Evolutionary conservation across 768 basidiomycete genomes (phyloP).

Genomic region (Hygrocybe punicea): DNA sequence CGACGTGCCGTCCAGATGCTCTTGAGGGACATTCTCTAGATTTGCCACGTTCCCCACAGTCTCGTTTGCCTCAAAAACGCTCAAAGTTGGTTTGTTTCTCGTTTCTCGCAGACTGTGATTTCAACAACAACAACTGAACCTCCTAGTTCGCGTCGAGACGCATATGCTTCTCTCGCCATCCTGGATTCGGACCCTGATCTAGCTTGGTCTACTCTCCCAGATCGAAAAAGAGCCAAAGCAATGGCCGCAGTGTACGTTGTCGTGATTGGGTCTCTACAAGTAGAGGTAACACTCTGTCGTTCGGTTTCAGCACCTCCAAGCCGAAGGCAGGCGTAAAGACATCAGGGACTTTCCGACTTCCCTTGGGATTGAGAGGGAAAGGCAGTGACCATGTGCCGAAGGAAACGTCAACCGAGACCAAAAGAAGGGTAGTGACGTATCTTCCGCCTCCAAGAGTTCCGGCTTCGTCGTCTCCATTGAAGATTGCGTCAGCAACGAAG

Average conservation of each 20-base stretch:
- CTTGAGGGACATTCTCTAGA: too few species aligned
- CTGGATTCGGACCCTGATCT: slow-evolving; percentile 1
- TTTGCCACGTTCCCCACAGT: too few species aligned
- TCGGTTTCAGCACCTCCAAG: background rate
- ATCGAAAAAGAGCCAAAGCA: background rate
- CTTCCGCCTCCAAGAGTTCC: slow-evolving; percentile 4
- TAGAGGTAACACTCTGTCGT: background rate
- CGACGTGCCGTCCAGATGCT: too few species aligned
- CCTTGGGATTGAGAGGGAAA: background rate
- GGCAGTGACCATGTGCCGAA: background rate
- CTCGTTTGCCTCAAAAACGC: too few species aligned
- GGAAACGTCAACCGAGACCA: background rate
- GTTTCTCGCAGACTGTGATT: background rate
- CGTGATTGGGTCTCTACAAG: background rate
- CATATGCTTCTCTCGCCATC: background rate
- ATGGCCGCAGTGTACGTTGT: background rate
- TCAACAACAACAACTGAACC: background rate
- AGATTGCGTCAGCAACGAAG: too few species aligned
- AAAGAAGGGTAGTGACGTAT: slow-evolving; percentile 8
- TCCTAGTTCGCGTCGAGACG: background rate
- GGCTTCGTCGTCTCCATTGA: too few species aligned
- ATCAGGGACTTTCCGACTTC: slow-evolving; percentile 8
- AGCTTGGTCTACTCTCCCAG: slow-evolving; percentile 3
- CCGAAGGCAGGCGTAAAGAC: slow-evolving; percentile 2
- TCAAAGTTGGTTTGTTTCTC: too few species aligned